These are phyloP conservation scores for Cadophora gregata DNA, from an alignment of 2,329 filamentous ascomycete species.

Conservation along the genomic window DNA sequence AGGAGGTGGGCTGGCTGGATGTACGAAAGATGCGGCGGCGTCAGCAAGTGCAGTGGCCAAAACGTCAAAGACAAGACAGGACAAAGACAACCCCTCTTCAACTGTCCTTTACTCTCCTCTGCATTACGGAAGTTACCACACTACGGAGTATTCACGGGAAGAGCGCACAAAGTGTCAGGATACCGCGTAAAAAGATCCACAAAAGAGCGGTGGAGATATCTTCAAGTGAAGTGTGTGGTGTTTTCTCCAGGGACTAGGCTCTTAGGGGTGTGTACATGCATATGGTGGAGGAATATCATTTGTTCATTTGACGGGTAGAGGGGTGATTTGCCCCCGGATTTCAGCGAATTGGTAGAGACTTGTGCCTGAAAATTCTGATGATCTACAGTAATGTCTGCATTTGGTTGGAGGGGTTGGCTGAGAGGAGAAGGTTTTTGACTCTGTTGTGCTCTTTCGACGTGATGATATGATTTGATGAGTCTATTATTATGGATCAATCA, in stretches of 20 bases:
- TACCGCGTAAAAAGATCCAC: slow-evolving; percentile 23
- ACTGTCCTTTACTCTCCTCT: neutral
- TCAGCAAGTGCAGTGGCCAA: slow-evolving; percentile 11
- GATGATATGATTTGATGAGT: neutral
- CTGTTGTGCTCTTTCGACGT: neutral
- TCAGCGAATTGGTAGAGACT: slow-evolving; percentile 31
- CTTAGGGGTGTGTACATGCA: slow-evolving; percentile 21
- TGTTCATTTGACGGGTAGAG: slow-evolving; percentile 8
- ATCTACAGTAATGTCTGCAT: slow-evolving; percentile 30
- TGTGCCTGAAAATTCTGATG: slow-evolving; percentile 35
- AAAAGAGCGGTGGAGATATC: slow-evolving; percentile 35
- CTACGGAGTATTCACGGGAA: slow-evolving; percentile 19
- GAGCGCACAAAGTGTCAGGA: slow-evolving; percentile 14
- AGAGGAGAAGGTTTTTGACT: neutral
- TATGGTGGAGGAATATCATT: slow-evolving; percentile 17
- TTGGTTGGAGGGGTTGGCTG: slow-evolving; percentile 10
- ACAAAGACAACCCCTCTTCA: slow-evolving; percentile 1
- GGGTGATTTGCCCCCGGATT: slow-evolving; percentile 24
- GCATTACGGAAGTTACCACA: neutral
- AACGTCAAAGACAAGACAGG: neutral
- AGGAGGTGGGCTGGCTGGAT: neutral
- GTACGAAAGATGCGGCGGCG: neutral
- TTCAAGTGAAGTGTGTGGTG: slow-evolving; percentile 9
- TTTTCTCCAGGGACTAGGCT: neutral
- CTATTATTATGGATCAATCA: slow-evolving; percentile 6